A percentile compares a stretch with the other conserved stretches of the same genome.
These are phyloP conservation scores for Aspergillus sp. DNA, from an alignment of 2,329 filamentous ascomycete species.

Conservation along the genomic window DNA sequence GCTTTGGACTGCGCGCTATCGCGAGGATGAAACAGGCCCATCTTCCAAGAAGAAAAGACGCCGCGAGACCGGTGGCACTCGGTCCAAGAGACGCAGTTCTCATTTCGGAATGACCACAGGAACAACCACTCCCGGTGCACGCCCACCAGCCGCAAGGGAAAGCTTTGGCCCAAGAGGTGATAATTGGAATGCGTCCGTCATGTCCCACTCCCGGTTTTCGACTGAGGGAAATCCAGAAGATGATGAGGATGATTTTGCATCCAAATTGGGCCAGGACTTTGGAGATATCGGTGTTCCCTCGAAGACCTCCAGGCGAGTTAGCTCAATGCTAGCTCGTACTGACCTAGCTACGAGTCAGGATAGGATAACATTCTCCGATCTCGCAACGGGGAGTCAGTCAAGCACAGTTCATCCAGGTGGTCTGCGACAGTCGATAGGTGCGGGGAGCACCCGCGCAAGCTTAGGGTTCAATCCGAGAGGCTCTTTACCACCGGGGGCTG, in stretches of 20 bases:
- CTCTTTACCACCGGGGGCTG: slow-evolving; percentile 55
- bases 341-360: slow-evolving; percentile 86
- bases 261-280: slow-evolving; percentile 70
- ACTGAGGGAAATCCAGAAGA: slow-evolving; percentile 56
- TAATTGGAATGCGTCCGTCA: slow-evolving; percentile 41
- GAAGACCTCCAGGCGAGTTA: slow-evolving; percentile 76
- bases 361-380: slow-evolving; percentile 74
- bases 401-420: slow-evolving; percentile 43
- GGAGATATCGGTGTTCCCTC: slow-evolving; percentile 53
- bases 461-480: slow-evolving; percentile 53
- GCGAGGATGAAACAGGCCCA: slow-evolving; percentile 63
- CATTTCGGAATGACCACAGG: slow-evolving; percentile 66
- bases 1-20: slow-evolving; percentile 79
- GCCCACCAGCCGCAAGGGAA: slow-evolving; percentile 69
- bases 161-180: slow-evolving; percentile 64
- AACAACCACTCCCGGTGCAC: slow-evolving; percentile 68
- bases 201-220: slow-evolving; percentile 38
- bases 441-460: slow-evolving; percentile 63
- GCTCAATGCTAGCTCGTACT: slow-evolving; percentile 82
- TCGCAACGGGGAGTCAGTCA: slow-evolving; percentile 50
- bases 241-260: slow-evolving; percentile 64
- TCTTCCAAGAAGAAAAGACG: slow-evolving; percentile 41
- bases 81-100: slow-evolving; percentile 66
- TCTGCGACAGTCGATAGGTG: slow-evolving; percentile 71
- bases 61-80: slow-evolving; percentile 60